Conservation (phyloP, 129 eudicot species). For the Arctium minus region DNA sequence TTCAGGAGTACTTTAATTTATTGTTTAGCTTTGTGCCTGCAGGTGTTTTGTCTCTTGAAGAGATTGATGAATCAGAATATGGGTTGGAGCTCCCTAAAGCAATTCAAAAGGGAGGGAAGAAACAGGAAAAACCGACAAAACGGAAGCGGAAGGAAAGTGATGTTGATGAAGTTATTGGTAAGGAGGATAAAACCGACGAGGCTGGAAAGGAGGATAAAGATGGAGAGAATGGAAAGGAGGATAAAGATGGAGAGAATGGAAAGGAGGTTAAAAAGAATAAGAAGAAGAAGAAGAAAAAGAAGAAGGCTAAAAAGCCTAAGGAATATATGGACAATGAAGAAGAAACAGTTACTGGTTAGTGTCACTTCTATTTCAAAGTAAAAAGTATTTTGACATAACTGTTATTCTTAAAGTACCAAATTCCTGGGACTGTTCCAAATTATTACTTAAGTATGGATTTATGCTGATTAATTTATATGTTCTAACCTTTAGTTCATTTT, state of each 20-base stretch:
- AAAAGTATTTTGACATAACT: neutral
- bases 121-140: constrained; percentile 36
- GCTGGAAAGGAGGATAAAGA: constrained; percentile 12
- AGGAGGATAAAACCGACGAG: constrained; percentile 13
- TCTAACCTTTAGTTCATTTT: neutral
- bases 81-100: constrained; percentile 52
- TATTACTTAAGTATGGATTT: neutral
- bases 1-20: neutral
- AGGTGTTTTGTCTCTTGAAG: constrained; percentile 95
- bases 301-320: constrained; percentile 34
- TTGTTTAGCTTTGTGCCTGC: constrained; percentile 17
- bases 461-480: neutral
- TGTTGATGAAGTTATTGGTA: constrained; percentile 26
- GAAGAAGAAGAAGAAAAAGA: constrained; percentile 41
- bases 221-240: constrained; percentile 18
- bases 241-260: constrained; percentile 16
- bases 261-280: constrained; percentile 32
- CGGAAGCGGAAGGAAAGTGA: constrained; percentile 33
- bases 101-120: constrained; percentile 18
- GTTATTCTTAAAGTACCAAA: neutral
- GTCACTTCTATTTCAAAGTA: neutral
- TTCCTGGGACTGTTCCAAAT: neutral
- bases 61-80: constrained; percentile 88
- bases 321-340: constrained; percentile 25
- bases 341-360: constrained; percentile 38